Evolutionary conservation across 2,329 filamentous ascomycete genomes (phyloP).

Genomic region (Elsinoe arachidis): DNA sequence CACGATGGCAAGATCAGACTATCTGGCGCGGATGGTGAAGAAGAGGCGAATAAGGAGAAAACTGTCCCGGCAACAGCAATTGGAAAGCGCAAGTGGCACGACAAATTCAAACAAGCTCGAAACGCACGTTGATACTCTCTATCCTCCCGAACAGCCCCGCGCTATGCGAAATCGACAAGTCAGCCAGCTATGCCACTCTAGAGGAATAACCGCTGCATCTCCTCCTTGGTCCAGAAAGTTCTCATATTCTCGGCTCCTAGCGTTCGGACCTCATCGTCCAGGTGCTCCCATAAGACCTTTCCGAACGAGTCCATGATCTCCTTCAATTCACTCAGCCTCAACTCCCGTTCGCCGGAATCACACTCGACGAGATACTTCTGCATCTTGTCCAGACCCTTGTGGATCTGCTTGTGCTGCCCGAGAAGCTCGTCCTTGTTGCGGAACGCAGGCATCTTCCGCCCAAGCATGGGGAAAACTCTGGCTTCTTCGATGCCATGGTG

Average conservation of each 20-base stretch:
- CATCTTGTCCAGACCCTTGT: constrained; percentile 44
- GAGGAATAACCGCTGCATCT: constrained; percentile 64
- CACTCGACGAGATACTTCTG: constrained; percentile 26
- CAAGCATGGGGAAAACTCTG: constrained; percentile 71
- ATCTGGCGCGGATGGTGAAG: not conserved
- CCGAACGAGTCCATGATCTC: constrained; percentile 70
- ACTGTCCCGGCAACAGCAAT: not conserved
- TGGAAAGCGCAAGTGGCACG: constrained; percentile 32
- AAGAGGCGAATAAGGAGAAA: not conserved
- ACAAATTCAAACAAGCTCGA: constrained; percentile 27
- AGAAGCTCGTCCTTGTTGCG: constrained; percentile 56
- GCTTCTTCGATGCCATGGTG: constrained; percentile 81
- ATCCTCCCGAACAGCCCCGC: not conserved
- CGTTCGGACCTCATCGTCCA: constrained; percentile 74
- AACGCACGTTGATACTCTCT: not conserved
- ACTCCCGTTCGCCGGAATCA: constrained; percentile 51
- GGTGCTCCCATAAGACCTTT: constrained; percentile 67
- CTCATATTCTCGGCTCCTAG: constrained; percentile 82
- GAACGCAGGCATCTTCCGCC: constrained; percentile 71
- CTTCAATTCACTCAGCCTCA: constrained; percentile 53
- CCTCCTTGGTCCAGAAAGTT: constrained; percentile 66
- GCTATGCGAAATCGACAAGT: not conserved
- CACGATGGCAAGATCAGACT: constrained; percentile 8
- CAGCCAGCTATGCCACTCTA: constrained; percentile 28
- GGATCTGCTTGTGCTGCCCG: constrained; percentile 69